These are phyloP conservation scores for Marchantia polymorpha DNA, from an alignment of 225 moss, liverwort and hornwort genomes.

Conservation along the genomic window DNA sequence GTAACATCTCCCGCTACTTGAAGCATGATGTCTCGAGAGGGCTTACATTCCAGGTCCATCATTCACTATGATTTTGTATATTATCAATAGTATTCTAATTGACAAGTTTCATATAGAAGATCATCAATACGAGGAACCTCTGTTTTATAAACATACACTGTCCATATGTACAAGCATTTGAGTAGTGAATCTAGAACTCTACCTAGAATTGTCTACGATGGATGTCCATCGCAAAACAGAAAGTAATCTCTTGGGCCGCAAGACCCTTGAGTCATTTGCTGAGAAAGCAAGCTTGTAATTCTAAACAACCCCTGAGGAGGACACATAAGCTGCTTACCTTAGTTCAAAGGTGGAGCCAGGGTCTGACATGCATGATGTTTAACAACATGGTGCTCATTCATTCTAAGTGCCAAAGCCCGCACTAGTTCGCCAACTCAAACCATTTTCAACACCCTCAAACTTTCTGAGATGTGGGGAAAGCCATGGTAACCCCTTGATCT, in stretches of 20 bases:
- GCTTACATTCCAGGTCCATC: too few relatives aligned
- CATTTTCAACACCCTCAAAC: conserved; percentile 8
- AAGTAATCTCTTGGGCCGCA: not conserved
- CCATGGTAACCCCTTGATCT: conserved; percentile 40
- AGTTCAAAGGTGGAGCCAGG: not conserved
- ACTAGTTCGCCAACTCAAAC: not conserved
- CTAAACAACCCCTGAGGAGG: not conserved
- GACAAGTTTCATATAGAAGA: not conserved
- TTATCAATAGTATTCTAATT: not conserved
- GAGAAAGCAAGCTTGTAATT: not conserved
- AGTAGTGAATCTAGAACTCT: not conserved
- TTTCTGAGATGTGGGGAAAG: conserved; percentile 51
- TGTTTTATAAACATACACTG: not conserved
- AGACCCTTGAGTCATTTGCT: not conserved
- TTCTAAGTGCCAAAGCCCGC: not conserved
- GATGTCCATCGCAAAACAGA: not conserved
- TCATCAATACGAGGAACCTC: too few relatives aligned
- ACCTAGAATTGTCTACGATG: not conserved
- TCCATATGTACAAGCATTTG: not conserved
- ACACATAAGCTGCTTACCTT: not conserved
- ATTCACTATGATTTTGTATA: too few relatives aligned
- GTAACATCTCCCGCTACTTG: too few relatives aligned
- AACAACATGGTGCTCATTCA: not conserved
- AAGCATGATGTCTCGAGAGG: too few relatives aligned
- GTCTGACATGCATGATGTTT: not conserved